A percentile compares a stretch with the other conserved stretches of the same genome.
Conservation (phyloP, 2,329 filamentous ascomycete species). For the Dactylonectria estremocensis region DNA sequence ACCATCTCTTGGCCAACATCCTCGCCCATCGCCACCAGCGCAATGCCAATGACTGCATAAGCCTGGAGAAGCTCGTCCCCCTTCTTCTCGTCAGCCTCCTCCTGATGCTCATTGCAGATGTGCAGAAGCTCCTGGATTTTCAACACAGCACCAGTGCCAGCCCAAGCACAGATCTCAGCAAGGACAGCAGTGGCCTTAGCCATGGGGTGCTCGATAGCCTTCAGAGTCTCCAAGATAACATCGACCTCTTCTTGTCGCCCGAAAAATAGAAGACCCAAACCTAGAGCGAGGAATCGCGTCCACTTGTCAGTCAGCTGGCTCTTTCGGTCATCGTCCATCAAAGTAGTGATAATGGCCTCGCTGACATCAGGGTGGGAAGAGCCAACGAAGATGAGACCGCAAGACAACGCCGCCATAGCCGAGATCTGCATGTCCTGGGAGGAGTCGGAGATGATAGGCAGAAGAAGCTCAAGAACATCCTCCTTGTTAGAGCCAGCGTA, state of each 20-base stretch:
- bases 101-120: slow-evolving; percentile 97
- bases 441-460: slow-evolving; percentile 90
- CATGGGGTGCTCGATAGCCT: slow-evolving; percentile 97
- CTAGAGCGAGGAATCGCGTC: slow-evolving; percentile 96
- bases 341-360: slow-evolving; percentile 90
- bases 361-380: slow-evolving; percentile 93
- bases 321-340: slow-evolving; percentile 94
- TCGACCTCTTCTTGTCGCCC: slow-evolving; percentile 99
- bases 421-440: slow-evolving; percentile 94
- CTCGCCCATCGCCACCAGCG: slow-evolving; percentile 97
- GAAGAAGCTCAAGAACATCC: slow-evolving; percentile 85
- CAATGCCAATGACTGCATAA: slow-evolving; percentile 95
- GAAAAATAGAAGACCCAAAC: slow-evolving; percentile 94
- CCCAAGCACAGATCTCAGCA: slow-evolving; percentile 97
- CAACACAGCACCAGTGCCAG: slow-evolving; percentile 94
- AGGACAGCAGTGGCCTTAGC: slow-evolving; percentile 95
- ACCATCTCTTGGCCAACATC: slow-evolving; percentile 99
- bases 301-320: slow-evolving; percentile 97
- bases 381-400: slow-evolving; percentile 93
- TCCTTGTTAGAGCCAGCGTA: slow-evolving; percentile 96
- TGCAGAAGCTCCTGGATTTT: slow-evolving; percentile 98
- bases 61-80: slow-evolving; percentile 95
- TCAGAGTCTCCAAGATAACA: slow-evolving; percentile 95
- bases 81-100: slow-evolving; percentile 95
- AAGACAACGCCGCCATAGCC: slow-evolving; percentile 93